These are phyloP conservation scores for Holtermannia corniformis DNA, from an alignment of 768 basidiomycete genomes.

Conservation along the genomic window DNA sequence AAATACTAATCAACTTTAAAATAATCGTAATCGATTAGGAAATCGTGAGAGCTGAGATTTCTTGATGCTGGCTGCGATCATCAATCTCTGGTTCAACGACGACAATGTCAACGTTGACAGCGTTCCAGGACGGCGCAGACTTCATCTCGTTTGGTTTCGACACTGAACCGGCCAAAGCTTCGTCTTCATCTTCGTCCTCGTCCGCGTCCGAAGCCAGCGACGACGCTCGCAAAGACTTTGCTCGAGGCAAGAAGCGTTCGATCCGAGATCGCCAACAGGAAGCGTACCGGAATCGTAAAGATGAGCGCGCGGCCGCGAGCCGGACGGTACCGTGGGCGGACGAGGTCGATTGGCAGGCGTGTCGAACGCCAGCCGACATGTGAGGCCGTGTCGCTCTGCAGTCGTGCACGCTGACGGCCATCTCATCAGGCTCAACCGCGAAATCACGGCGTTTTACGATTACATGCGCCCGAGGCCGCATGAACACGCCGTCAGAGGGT, in stretches of 20 bases:
- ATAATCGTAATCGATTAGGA: too few species aligned
- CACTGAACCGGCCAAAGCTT: neutral
- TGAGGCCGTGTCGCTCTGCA: slow-evolving; percentile 44
- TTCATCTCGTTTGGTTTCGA: slow-evolving; percentile 28
- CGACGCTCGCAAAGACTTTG: neutral
- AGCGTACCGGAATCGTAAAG: slow-evolving; percentile 49
- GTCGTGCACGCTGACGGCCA: neutral
- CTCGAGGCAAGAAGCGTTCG: slow-evolving; percentile 1
- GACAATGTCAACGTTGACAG: neutral
- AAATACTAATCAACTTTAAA: too few species aligned
- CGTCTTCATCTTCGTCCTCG: neutral
- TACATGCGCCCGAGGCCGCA: slow-evolving; percentile 78
- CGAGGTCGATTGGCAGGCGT: slow-evolving; percentile 60
- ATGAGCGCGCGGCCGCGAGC: slow-evolving; percentile 46
- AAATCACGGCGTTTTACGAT: slow-evolving; percentile 71
- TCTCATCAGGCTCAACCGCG: slow-evolving; percentile 57
- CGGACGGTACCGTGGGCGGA: slow-evolving; percentile 56
- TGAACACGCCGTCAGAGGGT: slow-evolving; percentile 75
- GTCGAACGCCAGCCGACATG: slow-evolving; percentile 75
- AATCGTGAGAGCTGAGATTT: too few species aligned
- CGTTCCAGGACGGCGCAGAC: slow-evolving; percentile 22
- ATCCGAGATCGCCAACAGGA: slow-evolving; percentile 34
- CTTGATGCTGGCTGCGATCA: too few species aligned
- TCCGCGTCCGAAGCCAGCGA: neutral
- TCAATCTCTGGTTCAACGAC: neutral